phyloP scores from a whole-genome alignment of 345 rosid species.

The Kandelia obovata region DNA sequence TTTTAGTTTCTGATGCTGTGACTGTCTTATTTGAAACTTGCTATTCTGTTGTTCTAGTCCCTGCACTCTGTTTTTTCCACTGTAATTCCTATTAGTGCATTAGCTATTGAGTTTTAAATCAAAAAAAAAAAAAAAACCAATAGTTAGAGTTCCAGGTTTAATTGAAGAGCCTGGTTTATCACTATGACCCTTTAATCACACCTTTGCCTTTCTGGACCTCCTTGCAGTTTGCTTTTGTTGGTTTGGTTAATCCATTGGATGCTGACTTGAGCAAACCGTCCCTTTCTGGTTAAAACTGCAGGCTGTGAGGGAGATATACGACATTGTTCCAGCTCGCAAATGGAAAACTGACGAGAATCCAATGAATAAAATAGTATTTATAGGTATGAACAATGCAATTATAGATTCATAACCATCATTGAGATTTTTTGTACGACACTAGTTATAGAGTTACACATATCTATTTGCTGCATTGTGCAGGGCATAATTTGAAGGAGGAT shows the following conservation, averaged over 20 bases:
- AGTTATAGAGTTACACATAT: neutral
- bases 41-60: no score
- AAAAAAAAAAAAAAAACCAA: neutral
- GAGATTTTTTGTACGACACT: neutral
- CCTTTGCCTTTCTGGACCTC: neutral
- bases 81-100: neutral
- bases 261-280: constrained; percentile 10
- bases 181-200: neutral
- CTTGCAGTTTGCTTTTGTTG: neutral
- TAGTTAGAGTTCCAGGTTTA: neutral
- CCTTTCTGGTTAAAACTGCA: constrained; percentile 28
- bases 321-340: constrained; percentile 72
- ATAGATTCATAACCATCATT: neutral
- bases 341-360: constrained; percentile 61
- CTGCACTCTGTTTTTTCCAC: neutral
- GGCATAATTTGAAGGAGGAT: constrained; percentile 68
- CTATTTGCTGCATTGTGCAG: constrained; percentile 33
- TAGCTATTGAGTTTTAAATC: neutral
- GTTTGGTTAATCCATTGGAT: neutral
- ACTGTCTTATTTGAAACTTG: neutral
- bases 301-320: constrained; percentile 96
- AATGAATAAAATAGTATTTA: constrained; percentile 71
- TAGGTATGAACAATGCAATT: constrained; percentile 43
- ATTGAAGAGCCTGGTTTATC: neutral
- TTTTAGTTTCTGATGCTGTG: neutral